Evolutionary conservation across 257 asterid species (phyloP).

Genomic region (Solanum chiquidenum): DNA sequence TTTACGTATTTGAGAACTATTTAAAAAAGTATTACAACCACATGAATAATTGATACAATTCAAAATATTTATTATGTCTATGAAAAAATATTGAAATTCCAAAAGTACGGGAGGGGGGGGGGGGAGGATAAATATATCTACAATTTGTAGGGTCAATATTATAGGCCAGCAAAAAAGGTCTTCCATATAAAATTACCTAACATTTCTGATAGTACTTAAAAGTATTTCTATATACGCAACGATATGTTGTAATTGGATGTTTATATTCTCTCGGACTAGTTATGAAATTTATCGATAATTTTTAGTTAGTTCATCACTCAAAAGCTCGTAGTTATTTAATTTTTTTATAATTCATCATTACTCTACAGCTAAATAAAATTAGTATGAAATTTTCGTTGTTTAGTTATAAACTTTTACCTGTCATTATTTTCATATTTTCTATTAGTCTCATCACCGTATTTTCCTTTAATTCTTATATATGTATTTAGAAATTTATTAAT

Average conservation of each 20-base stretch:
- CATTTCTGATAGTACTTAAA: background rate
- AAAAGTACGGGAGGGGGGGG: background rate
- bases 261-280: no score
- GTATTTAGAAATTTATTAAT: background rate
- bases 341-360: no score
- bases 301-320: background rate
- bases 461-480: background rate
- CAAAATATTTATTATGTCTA: background rate
- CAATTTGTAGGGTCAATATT: background rate
- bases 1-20: background rate
- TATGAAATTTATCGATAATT: no score
- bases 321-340: no score
- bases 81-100: no score
- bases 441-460: no score
- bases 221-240: background rate
- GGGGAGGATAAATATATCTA: background rate
- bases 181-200: background rate
- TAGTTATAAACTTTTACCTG: no score
- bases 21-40: background rate
- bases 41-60: background rate
- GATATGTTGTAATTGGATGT: background rate
- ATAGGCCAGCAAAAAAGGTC: slow-evolving; percentile 14
- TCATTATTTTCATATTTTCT: no score
- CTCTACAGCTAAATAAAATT: background rate
- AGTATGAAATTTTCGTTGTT: background rate